Conservation (phyloP, 495 filamentous ascomycete genomes). For the Talaromyces proteolyticus region DNA sequence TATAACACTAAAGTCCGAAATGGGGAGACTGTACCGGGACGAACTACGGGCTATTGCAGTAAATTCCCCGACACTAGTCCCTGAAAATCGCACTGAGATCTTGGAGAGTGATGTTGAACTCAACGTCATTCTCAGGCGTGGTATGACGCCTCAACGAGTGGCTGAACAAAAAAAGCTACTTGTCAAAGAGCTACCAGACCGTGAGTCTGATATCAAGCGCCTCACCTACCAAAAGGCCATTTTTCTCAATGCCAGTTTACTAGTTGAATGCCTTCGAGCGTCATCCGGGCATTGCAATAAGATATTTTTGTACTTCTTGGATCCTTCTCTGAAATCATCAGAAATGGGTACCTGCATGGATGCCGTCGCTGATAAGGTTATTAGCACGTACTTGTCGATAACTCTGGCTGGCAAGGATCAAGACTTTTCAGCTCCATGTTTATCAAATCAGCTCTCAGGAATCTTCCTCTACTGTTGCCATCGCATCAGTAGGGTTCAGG, state of each 20-base stretch:
- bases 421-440: constrained; percentile 72
- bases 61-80: constrained; percentile 76
- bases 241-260: constrained; percentile 79
- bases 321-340: constrained; percentile 72
- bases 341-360: constrained; percentile 84
- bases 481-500: constrained; percentile 81
- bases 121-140: constrained; percentile 82
- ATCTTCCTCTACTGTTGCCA: constrained; percentile 89
- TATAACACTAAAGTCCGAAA: constrained; percentile 65
- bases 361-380: constrained; percentile 66
- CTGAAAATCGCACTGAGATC: constrained; percentile 78
- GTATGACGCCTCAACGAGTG: constrained; percentile 68
- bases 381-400: constrained; percentile 66
- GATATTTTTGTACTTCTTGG: constrained; percentile 82
- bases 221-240: constrained; percentile 83
- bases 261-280: constrained; percentile 80
- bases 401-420: constrained; percentile 64
- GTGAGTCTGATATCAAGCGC: constrained; percentile 68
- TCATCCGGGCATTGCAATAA: constrained; percentile 82
- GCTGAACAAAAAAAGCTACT: constrained; percentile 75
- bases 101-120: constrained; percentile 93
- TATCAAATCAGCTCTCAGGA: constrained; percentile 78
- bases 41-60: constrained; percentile 78
- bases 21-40: constrained; percentile 58
- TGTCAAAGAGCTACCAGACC: constrained; percentile 61